Evolutionary conservation across 257 asterid genomes (phyloP).

Genomic region (Nicotiana benthamiana): DNA sequence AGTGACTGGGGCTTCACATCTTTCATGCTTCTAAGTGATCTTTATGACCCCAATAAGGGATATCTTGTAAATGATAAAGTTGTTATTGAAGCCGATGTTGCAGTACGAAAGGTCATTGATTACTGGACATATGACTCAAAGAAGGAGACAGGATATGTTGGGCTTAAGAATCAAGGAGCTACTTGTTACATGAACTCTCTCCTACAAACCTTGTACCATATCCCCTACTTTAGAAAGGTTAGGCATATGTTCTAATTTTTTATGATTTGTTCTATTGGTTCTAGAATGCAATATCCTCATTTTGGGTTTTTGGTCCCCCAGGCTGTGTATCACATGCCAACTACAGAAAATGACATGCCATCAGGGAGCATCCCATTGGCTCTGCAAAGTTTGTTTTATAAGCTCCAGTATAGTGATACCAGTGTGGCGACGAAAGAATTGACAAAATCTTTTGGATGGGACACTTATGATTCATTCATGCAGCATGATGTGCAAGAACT

Average conservation of each 20-base stretch:
- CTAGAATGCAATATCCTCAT: constrained; percentile 18
- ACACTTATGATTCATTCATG: constrained; percentile 92
- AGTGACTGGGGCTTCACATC: constrained; percentile 99
- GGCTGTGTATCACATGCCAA: constrained; percentile 99
- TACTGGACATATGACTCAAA: constrained; percentile 95
- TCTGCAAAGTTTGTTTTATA: constrained; percentile 91
- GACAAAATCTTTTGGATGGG: constrained; percentile 99
- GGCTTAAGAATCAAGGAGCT: constrained; percentile 98
- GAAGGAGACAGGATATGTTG: constrained; percentile 96
- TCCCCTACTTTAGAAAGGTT: constrained; percentile 96
- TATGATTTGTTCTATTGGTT: constrained; percentile 10
- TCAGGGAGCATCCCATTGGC: constrained; percentile 98
- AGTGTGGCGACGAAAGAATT: constrained; percentile 95
- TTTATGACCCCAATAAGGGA: constrained; percentile 87
- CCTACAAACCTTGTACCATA: constrained; percentile 89
- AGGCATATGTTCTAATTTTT: constrained; percentile 12
- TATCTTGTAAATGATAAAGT: constrained; percentile 77
- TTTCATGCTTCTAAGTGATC: constrained; percentile 91
- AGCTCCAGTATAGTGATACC: constrained; percentile 87
- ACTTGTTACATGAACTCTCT: constrained; percentile 98
- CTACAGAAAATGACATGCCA: constrained; percentile 97
- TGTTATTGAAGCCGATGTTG: constrained; percentile 92
- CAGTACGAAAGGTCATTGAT: constrained; percentile 86
- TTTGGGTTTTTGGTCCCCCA: constrained; percentile 24
- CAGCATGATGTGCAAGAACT: constrained; percentile 99